Conservation (phyloP, 345 rosid species). For the Gossypium australe region DNA sequence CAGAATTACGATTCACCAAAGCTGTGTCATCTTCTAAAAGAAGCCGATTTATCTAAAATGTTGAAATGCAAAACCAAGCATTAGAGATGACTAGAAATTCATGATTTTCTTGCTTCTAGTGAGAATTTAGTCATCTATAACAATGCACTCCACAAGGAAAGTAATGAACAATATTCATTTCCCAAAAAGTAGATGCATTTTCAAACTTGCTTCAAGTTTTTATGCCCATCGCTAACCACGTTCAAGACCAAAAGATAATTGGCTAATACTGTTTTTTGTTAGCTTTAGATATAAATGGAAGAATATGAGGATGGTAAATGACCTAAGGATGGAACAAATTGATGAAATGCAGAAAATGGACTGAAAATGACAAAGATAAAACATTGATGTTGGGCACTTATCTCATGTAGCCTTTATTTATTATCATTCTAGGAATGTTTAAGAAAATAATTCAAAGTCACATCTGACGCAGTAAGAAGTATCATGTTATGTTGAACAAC, state of each 20-base stretch:
- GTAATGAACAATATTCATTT: not conserved
- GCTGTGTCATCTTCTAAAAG: slow-evolving; percentile 95
- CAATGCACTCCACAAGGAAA: slow-evolving; percentile 5
- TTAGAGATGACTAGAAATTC: not conserved
- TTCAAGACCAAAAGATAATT: not conserved
- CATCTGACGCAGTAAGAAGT: not conserved
- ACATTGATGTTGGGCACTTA: not conserved
- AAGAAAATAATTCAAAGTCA: not conserved
- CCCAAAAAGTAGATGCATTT: not conserved
- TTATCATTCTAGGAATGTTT: not conserved
- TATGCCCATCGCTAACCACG: not conserved
- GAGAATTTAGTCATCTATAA: slow-evolving; percentile 4
- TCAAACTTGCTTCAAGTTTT: slow-evolving; percentile 13
- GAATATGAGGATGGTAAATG: not conserved
- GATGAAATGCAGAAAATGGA: not conserved
- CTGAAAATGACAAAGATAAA: not conserved
- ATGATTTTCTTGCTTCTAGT: slow-evolving; percentile 4
- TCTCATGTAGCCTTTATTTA: slow-evolving; percentile 2
- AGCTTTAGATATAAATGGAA: not conserved
- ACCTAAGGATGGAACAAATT: not conserved
- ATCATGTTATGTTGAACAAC: not conserved
- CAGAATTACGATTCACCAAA: slow-evolving; percentile 68
- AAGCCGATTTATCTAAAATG: slow-evolving; percentile 70
- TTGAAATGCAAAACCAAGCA: slow-evolving; percentile 1
- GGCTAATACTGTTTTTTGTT: not conserved